Conservation (phyloP, 1,284 basidiomycete species). For the Xerocomus nothofagi region DNA sequence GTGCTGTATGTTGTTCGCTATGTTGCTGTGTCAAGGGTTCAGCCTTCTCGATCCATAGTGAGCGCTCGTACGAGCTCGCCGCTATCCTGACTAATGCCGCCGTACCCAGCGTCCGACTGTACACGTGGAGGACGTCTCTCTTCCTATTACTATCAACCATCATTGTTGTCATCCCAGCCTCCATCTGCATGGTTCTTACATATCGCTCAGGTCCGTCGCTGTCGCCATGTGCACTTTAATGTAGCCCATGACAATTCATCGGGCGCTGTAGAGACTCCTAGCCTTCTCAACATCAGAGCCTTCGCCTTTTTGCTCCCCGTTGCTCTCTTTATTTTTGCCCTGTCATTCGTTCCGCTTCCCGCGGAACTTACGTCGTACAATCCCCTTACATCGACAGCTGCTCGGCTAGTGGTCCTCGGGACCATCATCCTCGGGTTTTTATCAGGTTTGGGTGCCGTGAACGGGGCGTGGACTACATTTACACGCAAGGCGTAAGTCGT, state of each 20-base stretch:
- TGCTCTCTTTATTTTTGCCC: constrained; percentile 51
- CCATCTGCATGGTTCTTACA: constrained; percentile 58
- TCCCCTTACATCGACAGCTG: constrained; percentile 46
- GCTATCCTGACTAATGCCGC: constrained; percentile 1
- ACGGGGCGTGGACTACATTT: constrained; percentile 56
- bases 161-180: constrained; percentile 60
- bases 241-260: not conserved
- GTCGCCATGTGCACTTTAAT: not conserved
- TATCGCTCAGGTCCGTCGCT: constrained; percentile 35
- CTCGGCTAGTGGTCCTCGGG: constrained; percentile 72
- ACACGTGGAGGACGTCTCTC: constrained; percentile 66
- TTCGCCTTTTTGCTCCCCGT: constrained; percentile 45
- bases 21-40: constrained; percentile 66
- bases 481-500: constrained; percentile 24
- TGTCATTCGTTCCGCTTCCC: constrained; percentile 70
- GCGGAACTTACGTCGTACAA: constrained; percentile 43
- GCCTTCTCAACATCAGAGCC: constrained; percentile 22
- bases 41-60: constrained; percentile 52
- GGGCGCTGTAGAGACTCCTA: constrained; percentile 26
- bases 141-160: constrained; percentile 55
- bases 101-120: constrained; percentile 46
- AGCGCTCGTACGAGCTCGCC: constrained; percentile 23
- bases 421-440: constrained; percentile 69
- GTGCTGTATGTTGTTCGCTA: constrained; percentile 61
- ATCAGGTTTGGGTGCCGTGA: constrained; percentile 74